Evolutionary conservation across 192 early-diverging fungal genomes (phyloP).

Genomic region (Rhizoclosmatium sp.): DNA sequence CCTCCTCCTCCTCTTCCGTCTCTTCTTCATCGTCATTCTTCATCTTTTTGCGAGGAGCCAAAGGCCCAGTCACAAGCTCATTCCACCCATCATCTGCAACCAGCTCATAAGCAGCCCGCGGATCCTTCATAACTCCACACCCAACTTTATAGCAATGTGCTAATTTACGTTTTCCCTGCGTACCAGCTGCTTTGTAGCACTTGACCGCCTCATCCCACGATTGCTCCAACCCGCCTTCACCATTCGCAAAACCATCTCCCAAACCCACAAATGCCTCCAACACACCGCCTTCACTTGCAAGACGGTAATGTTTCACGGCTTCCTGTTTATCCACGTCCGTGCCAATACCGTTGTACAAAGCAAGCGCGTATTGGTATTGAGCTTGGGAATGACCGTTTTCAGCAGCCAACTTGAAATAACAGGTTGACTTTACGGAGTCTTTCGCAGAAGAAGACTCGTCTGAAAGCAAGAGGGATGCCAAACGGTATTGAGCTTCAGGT

Average conservation of each 20-base stretch:
- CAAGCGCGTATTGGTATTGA: too few relatives aligned
- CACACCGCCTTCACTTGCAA: background rate
- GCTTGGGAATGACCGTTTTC: too few relatives aligned
- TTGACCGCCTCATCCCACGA: background rate
- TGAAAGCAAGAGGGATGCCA: too few relatives aligned
- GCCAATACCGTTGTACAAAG: too few relatives aligned
- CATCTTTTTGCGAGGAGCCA: too few relatives aligned
- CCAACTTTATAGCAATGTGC: background rate
- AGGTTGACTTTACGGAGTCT: too few relatives aligned
- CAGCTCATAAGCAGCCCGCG: background rate
- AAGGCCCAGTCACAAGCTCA: background rate
- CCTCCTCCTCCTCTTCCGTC: background rate
- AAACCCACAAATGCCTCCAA: background rate
- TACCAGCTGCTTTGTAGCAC: background rate
- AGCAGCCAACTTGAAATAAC: too few relatives aligned
- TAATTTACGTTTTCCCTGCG: background rate
- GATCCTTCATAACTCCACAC: background rate
- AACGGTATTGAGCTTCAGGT: too few relatives aligned
- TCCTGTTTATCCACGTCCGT: background rate
- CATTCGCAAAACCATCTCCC: background rate
- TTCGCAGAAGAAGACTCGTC: too few relatives aligned
- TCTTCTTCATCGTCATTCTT: background rate
- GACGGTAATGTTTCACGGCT: background rate
- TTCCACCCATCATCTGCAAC: background rate
- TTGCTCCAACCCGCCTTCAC: background rate